Conservation (phyloP, 805 yeast genomes). For the Naumovozyma castellii region DNA sequence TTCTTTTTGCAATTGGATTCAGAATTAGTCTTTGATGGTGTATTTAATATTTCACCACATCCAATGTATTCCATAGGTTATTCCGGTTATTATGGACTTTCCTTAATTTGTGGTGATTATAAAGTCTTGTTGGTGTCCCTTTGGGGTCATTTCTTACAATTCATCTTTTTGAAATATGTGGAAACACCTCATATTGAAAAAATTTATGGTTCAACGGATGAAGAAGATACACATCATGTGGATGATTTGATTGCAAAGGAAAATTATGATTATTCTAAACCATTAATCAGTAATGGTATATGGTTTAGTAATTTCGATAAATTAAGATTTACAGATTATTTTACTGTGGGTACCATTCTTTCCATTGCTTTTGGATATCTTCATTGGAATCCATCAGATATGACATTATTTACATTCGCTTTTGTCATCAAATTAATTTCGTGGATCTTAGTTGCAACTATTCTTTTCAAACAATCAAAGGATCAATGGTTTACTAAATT, state of each 20-base stretch:
- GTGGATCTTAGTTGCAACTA: conserved; percentile 39
- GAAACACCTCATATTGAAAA: conserved; percentile 84
- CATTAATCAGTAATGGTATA: conserved; percentile 42
- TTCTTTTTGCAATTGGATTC: conserved; percentile 64
- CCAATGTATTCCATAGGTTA: conserved; percentile 90
- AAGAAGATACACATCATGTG: conserved; percentile 28
- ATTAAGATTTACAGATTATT: conserved; percentile 54
- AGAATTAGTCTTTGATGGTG: conserved; percentile 76
- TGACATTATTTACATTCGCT: conserved; percentile 33
- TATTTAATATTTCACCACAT: conserved; percentile 81
- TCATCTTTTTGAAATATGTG: conserved; percentile 60
- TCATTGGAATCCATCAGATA: conserved; percentile 19
- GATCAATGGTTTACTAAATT: conserved; percentile 55
- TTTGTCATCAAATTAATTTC: conserved; percentile 42
- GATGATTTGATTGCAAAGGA: conserved; percentile 32
- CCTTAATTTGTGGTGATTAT: conserved; percentile 65
- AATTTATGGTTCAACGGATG: conserved; percentile 47
- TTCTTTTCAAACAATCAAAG: conserved; percentile 51
- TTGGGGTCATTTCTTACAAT: conserved; percentile 68
- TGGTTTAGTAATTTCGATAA: conserved; percentile 49
- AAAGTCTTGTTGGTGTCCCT: conserved; percentile 60
- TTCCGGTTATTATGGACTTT: conserved; percentile 78
- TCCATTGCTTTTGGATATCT: conserved; percentile 33
- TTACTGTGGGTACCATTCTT: conserved; percentile 38
- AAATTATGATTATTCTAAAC: conserved; percentile 39